These are phyloP conservation scores for Schizochytrium sp. DNA, from an alignment of 108 stramenopile species.

Conservation along the genomic window DNA sequence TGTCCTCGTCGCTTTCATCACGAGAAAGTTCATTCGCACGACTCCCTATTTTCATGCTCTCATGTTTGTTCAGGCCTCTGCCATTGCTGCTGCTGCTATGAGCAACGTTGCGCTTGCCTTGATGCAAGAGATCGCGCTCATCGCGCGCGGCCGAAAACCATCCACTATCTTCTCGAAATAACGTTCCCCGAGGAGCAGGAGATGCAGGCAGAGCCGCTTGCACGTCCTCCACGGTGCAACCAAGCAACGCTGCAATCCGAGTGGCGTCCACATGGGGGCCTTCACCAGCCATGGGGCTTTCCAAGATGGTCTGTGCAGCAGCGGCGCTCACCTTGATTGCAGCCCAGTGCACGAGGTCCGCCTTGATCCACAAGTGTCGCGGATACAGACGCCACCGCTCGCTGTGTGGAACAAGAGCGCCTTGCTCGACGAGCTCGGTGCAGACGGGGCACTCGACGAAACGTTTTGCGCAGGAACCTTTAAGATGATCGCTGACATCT, in stretches of 20 bases:
- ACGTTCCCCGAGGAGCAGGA: no score
- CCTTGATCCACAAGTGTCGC: not conserved
- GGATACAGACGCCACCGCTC: not conserved
- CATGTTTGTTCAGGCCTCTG: no score
- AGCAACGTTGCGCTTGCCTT: no score
- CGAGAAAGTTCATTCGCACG: no score
- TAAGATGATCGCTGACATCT: not conserved
- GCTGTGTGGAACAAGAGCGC: not conserved
- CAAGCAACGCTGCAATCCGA: not conserved
- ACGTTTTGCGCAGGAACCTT: not conserved
- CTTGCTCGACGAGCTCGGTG: not conserved
- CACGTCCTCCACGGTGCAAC: not conserved
- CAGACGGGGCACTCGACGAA: not conserved
- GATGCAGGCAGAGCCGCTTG: not conserved
- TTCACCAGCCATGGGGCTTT: not conserved
- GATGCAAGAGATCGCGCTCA: no score
- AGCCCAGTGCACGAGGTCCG: not conserved
- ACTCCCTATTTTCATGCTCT: no score
- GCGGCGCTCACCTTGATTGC: not conserved
- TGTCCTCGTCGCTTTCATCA: not conserved
- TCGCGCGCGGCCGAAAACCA: no score
- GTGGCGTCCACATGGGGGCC: not conserved
- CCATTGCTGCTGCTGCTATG: no score
- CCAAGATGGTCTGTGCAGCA: not conserved
- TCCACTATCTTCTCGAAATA: no score